Conservation (phyloP, 345 rosid species). For the Erysimum cheiranthoides region DNA sequence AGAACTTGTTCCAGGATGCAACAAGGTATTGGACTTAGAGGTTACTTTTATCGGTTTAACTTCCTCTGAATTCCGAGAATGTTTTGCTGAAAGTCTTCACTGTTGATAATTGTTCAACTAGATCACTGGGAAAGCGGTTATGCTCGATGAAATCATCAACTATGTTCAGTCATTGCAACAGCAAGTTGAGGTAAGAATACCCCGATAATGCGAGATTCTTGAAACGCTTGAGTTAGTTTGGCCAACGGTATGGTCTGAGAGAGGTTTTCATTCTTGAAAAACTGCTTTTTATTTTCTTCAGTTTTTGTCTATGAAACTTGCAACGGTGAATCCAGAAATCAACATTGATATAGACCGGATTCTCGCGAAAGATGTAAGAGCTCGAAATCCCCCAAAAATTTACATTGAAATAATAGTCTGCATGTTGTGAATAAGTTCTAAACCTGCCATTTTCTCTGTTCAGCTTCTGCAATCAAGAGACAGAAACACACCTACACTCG, state of each 20-base stretch:
- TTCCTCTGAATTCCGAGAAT: background rate
- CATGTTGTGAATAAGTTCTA: constrained; percentile 33
- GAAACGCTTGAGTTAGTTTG: constrained; percentile 28
- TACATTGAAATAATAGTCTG: background rate
- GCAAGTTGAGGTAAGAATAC: constrained; percentile 85
- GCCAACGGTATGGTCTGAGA: background rate
- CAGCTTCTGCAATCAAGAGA: constrained; percentile 71
- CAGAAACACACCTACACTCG: constrained; percentile 53
- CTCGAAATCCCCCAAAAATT: constrained; percentile 6
- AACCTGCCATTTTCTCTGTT: constrained; percentile 27
- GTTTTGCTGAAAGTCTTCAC: background rate
- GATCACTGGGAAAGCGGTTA: constrained; percentile 98
- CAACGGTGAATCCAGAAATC: constrained; percentile 87
- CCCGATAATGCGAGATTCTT: constrained; percentile 8
- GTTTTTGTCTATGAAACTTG: constrained; percentile 98
- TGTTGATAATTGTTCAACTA: constrained; percentile 45
- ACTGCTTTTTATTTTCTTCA: constrained; percentile 45
- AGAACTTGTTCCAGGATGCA: constrained; percentile 98
- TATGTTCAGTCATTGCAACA: constrained; percentile 96
- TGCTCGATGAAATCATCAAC: constrained; percentile 98
- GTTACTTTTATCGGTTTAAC: constrained; percentile 12
- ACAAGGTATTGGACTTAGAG: constrained; percentile 63
- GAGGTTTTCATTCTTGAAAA: constrained; percentile 23
- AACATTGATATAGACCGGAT: constrained; percentile 72
- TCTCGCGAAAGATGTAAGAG: constrained; percentile 84